Percentiles rank a stretch among this genome's conserved stretches.
phyloP scores from a whole-genome alignment of 1,284 basidiomycete genomes.

The Pyrrhoderma noxium region DNA sequence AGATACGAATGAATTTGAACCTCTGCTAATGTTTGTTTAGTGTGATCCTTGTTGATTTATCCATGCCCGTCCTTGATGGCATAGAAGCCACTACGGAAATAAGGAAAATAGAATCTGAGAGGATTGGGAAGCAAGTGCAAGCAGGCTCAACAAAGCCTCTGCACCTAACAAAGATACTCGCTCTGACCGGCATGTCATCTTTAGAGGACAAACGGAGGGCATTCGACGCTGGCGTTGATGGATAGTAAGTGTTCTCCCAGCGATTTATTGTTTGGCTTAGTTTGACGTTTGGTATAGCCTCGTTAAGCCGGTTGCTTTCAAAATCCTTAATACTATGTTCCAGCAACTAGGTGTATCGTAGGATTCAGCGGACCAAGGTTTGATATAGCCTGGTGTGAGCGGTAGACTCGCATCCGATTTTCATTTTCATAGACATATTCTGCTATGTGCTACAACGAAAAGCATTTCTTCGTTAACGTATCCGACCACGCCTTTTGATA shows the following conservation, averaged over 20 bases:
- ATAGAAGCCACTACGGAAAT: constrained; percentile 82
- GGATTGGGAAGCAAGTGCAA: constrained; percentile 22
- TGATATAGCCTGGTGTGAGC: too few relatives aligned
- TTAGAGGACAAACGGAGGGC: constrained; percentile 88
- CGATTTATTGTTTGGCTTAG: neutral
- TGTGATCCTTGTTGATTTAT: constrained; percentile 82
- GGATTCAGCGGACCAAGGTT: too few relatives aligned
- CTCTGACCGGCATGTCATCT: constrained; percentile 89
- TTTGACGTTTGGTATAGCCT: constrained; percentile 44
- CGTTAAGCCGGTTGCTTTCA: constrained; percentile 89
- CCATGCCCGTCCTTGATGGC: constrained; percentile 90
- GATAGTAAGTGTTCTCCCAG: constrained; percentile 62
- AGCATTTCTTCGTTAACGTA: too few relatives aligned
- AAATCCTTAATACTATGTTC: constrained; percentile 82
- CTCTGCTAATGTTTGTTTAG: constrained; percentile 32
- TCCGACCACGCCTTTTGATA: too few relatives aligned
- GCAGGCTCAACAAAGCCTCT: constrained; percentile 18
- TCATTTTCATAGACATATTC: too few relatives aligned
- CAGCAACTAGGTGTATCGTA: constrained; percentile 61
- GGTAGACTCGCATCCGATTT: too few relatives aligned
- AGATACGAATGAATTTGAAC: constrained; percentile 4
- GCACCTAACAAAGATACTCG: constrained; percentile 65
- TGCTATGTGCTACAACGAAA: too few relatives aligned
- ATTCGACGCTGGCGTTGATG: constrained; percentile 90
- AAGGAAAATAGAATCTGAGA: constrained; percentile 64